Conservation (phyloP, 2,329 filamentous ascomycete species). For the Fusarium siculi region DNA sequence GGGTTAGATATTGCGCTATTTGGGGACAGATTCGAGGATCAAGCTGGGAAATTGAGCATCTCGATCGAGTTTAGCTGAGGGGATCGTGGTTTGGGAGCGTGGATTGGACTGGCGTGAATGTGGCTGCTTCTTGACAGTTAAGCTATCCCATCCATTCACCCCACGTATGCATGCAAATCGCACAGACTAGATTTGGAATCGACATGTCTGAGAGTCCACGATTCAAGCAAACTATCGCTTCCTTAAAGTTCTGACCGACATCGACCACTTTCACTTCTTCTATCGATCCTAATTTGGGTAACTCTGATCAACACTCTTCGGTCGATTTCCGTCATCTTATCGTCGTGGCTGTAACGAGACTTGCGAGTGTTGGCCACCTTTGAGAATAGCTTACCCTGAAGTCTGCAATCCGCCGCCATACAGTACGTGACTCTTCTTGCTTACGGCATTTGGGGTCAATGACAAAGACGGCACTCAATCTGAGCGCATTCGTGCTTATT, state of each 20-base stretch:
- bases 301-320: neutral
- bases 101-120: neutral
- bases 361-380: neutral
- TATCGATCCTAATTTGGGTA: neutral
- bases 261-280: neutral
- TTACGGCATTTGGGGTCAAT: rapidly evolving
- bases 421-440: neutral
- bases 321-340: neutral
- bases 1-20: neutral
- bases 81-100: neutral
- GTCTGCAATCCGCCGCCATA: neutral
- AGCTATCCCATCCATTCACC: neutral
- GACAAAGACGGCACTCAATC: rapidly evolving
- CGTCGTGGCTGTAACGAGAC: neutral
- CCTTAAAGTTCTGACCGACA: neutral
- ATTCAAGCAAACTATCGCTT: neutral
- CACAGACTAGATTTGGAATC: neutral
- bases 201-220: too few species aligned
- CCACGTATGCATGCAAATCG: neutral
- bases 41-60: neutral
- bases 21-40: neutral
- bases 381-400: neutral
- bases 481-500: neutral
- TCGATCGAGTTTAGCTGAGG: neutral
- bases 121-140: neutral